These are phyloP conservation scores for Amanita inopinata DNA, from an alignment of 768 basidiomycete genomes.

Conservation along the genomic window DNA sequence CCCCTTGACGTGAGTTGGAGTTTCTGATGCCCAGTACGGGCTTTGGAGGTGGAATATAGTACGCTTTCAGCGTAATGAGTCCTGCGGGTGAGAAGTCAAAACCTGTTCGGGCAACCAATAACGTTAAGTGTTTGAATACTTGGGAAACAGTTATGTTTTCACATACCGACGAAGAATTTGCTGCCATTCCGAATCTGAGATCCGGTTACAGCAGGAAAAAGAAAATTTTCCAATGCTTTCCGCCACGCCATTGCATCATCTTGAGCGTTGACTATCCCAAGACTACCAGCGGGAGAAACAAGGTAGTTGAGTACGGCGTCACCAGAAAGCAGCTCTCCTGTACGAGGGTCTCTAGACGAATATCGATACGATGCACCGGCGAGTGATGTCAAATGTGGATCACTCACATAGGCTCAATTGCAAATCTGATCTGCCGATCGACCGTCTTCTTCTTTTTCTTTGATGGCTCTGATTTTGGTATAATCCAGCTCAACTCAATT, in stretches of 20 bases:
- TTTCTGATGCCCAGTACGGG: constrained; percentile 1
- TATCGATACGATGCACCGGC: background rate
- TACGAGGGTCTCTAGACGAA: constrained; percentile 18
- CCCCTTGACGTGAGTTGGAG: constrained; percentile 7
- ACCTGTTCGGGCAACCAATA: constrained; percentile 12
- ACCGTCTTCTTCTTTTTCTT: constrained; percentile 1
- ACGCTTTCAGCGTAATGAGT: constrained; percentile 20
- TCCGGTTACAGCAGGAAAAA: constrained; percentile 16
- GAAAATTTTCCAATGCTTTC: constrained; percentile 19
- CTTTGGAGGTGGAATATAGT: constrained; percentile 19
- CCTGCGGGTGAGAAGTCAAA: constrained; percentile 22
- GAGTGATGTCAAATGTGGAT: background rate
- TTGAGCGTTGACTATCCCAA: constrained; percentile 19
- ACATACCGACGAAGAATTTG: constrained; percentile 23
- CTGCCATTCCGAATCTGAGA: constrained; percentile 15
- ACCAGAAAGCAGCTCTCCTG: constrained; percentile 17
- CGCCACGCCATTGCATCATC: constrained; percentile 20
- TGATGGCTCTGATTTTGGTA: constrained; percentile 16
- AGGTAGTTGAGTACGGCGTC: constrained; percentile 20
- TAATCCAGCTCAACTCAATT: constrained; percentile 24
- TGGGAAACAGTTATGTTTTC: background rate
- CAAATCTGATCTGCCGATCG: constrained; percentile 21
- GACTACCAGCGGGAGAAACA: constrained; percentile 18
- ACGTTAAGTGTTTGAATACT: background rate
- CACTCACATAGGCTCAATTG: constrained; percentile 24